phyloP scores from a whole-genome alignment of 2,329 filamentous ascomycete genomes.

The Aspergillus terreus region DNA sequence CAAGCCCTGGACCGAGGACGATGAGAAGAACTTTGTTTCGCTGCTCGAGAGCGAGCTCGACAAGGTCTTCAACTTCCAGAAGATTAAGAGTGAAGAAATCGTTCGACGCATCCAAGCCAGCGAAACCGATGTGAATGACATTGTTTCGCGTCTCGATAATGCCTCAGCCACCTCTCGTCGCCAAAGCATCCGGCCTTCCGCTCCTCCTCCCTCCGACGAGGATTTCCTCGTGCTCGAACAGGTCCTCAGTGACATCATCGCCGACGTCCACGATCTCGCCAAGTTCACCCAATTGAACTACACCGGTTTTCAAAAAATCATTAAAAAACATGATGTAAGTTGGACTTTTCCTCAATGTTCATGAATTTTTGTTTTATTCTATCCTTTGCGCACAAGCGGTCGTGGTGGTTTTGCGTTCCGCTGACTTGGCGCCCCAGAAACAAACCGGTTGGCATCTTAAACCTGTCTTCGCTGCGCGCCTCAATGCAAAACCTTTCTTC shows the following conservation, averaged over 20 bases:
- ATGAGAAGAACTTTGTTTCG: constrained; percentile 83
- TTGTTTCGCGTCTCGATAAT: constrained; percentile 69
- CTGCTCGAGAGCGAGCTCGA: constrained; percentile 89
- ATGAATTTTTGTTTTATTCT: neutral
- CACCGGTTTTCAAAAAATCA: constrained; percentile 98
- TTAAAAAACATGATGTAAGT: constrained; percentile 96
- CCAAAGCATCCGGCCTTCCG: constrained; percentile 22
- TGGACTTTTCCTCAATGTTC: neutral
- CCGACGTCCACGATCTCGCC: constrained; percentile 94
- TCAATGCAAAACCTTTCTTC: constrained; percentile 97
- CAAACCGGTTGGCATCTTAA: constrained; percentile 88
- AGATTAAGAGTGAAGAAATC: constrained; percentile 95
- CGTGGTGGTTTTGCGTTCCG: neutral
- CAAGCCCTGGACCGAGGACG: constrained; percentile 80
- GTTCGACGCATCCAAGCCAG: constrained; percentile 81
- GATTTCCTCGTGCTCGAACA: constrained; percentile 93
- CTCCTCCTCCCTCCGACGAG: constrained; percentile 66
- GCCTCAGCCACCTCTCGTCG: constrained; percentile 40
- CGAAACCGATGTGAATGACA: constrained; percentile 85
- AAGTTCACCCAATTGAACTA: constrained; percentile 99
- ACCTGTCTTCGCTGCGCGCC: constrained; percentile 89
- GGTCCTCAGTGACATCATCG: constrained; percentile 94
- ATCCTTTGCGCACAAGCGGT: neutral
- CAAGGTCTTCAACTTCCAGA: constrained; percentile 96
- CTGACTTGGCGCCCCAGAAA: constrained; percentile 59